Evolutionary conservation across 805 yeast genomes (phyloP), one percentile per base, ranked within the genome.

Genomic region (Ogataea ganodermae): DNA sequence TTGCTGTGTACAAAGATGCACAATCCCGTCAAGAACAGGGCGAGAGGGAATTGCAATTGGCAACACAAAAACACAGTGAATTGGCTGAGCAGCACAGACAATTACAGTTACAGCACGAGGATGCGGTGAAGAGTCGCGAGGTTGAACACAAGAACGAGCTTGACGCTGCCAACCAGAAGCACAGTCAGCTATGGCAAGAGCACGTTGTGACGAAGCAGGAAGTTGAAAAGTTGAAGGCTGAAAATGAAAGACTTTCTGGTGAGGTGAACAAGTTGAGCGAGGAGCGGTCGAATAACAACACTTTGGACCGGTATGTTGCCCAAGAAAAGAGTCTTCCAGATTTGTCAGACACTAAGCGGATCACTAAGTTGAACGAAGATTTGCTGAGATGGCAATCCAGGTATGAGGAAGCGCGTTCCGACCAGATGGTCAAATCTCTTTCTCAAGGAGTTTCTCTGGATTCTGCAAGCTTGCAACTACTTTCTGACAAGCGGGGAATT

Each of bases 361-460:
- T 51, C 18, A 24, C 56, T 16, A 44, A 49, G 17, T 36, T 56
- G 36, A 52, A 51, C 39, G 43, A 44, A 32, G 54, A 74, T 62
- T 41, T 59, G 48, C n/a, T 59, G 64, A 56, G 71, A 46, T 76
- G 86, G 80, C 82, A 78, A 62, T 59, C 63, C 40, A 78, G 70
- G 51, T 77, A 69, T 54, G 80, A 79, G 60, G 74, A 75, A 12
- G 65, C 74, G n/a, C 72, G 79, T 44, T 47, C 60, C 3, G 58
- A 48, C 12, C 54, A 59, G 26, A 42, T 60, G 35, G 27, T 44
- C 13, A 41, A 49, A 6, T 43, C 52, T 7, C 40, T 60, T 1
- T 30, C 44, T 4, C 38, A 41, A 30, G 27, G 42, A 23, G 43
- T 50, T 3, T 5, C 49, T 20, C 16, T 50, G 22, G 47, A 40